Conservation (phyloP, 257 asterid genomes). For the Petunia axillaris region DNA sequence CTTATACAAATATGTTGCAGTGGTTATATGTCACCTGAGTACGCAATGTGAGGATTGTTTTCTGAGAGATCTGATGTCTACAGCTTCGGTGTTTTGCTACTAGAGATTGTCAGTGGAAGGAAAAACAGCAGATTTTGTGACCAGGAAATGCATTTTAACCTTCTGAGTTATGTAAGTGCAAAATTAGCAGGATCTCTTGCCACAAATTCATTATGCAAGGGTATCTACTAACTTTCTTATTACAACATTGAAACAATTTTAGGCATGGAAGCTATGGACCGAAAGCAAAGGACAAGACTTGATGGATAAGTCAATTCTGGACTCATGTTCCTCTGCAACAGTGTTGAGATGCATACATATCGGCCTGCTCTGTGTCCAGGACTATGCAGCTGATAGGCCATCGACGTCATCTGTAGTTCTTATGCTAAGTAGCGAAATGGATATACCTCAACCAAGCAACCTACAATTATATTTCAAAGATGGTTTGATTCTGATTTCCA, state of each 20-base stretch:
- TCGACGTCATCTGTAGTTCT: conserved; percentile 47
- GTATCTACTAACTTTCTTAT: not conserved
- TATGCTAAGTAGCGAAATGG: conserved; percentile 35
- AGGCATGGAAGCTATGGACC: conserved; percentile 73
- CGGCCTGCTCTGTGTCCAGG: conserved; percentile 67
- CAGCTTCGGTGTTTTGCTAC: conserved; percentile 45
- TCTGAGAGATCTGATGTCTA: conserved; percentile 44
- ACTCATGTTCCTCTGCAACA: conserved; percentile 29
- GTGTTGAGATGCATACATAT: conserved; percentile 58
- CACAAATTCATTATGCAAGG: not conserved
- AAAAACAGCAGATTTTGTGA: conserved; percentile 35
- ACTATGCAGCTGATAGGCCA: conserved; percentile 56
- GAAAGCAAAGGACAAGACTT: conserved; percentile 44
- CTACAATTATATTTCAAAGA: conserved; percentile 14
- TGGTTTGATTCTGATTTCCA: conserved; percentile 4
- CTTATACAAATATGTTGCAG: conserved; percentile 32
- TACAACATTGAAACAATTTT: not conserved
- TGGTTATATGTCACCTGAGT: conserved; percentile 49
- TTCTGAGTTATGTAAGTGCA: conserved; percentile 38
- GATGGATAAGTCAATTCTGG: conserved; percentile 45
- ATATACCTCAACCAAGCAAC: conserved; percentile 29
- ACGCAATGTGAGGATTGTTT: conserved; percentile 41
- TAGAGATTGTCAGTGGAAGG: conserved; percentile 46
- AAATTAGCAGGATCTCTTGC: not conserved
- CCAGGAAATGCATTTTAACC: conserved; percentile 33